A percentile compares a stretch with the other conserved stretches of the same genome.
Conservation (phyloP, 2,329 filamentous ascomycete genomes). For the Dactylonectria estremocensis region DNA sequence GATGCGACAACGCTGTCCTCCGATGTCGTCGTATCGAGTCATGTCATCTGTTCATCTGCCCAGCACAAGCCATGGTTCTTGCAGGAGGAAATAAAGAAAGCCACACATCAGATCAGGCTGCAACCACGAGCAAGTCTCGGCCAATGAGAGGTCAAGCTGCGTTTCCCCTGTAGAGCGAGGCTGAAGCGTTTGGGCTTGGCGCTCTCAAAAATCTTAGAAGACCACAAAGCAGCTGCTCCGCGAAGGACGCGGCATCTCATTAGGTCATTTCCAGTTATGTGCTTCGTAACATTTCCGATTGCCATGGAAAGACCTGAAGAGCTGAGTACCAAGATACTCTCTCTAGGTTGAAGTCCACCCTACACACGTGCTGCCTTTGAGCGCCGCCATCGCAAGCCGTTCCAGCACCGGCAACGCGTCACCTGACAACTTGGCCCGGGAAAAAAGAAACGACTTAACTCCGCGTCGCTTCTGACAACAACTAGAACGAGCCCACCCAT, state of each 20-base stretch:
- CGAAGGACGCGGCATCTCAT: background rate
- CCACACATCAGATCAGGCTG: background rate
- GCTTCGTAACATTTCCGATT: background rate
- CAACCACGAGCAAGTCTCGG: constrained; percentile 1
- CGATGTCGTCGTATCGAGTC: background rate
- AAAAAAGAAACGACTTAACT: background rate
- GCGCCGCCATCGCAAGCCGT: constrained; percentile 5
- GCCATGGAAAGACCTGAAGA: too few species aligned
- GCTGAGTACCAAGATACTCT: too few species aligned
- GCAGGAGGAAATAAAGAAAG: background rate
- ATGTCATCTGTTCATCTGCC: background rate
- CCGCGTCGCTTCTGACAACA: background rate
- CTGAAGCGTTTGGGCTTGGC: constrained; percentile 22
- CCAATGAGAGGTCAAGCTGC: constrained; percentile 2
- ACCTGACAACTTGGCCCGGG: constrained; percentile 1
- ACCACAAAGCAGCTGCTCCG: constrained; percentile 7
- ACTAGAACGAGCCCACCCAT: background rate
- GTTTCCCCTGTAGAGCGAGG: constrained; percentile 28
- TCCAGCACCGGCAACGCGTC: background rate
- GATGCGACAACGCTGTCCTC: background rate
- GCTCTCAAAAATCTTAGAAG: constrained; percentile 3
- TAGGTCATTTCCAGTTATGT: background rate
- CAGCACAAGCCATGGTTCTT: background rate
- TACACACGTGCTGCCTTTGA: background rate
- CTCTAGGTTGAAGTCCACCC: too few species aligned